Percentiles rank a stretch among this genome's conserved stretches.
Conservation (phyloP, 805 yeast species). For the Hanseniaspora occidentalis region DNA sequence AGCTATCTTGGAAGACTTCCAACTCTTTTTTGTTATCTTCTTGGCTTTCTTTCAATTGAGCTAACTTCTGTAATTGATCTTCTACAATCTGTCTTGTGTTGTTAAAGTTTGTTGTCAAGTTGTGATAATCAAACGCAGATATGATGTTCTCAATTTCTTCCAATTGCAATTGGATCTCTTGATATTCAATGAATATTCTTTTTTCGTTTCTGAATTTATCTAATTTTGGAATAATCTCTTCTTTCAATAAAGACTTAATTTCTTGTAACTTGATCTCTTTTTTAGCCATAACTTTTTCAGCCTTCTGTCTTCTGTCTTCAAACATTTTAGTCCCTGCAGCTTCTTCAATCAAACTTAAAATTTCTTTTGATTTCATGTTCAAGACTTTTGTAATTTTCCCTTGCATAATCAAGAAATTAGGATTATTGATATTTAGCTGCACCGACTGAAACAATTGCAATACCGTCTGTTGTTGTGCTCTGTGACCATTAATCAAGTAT, state of each 20-base stretch:
- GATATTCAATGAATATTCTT: conserved; percentile 72
- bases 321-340: conserved; percentile 97
- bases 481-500: conserved; percentile 87
- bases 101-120: conserved; percentile 17
- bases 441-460: conserved; percentile 85
- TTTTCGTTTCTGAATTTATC: conserved; percentile 73
- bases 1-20: conserved; percentile 43
- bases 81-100: conserved; percentile 32
- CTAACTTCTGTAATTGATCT: conserved; percentile 30
- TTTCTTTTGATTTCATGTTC: conserved; percentile 90
- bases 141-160: conserved; percentile 66
- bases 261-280: conserved; percentile 77
- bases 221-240: conserved; percentile 88
- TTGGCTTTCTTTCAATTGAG: conserved; percentile 30
- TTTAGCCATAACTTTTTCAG: conserved; percentile 82
- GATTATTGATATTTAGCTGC: conserved; percentile 91
- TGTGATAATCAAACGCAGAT: conserved; percentile 60
- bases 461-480: conserved; percentile 91
- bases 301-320: conserved; percentile 86
- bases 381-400: conserved; percentile 95
- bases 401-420: conserved; percentile 96
- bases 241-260: conserved; percentile 56
- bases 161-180: conserved; percentile 67
- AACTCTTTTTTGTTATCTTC: conserved; percentile 41
- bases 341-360: conserved; percentile 84